These are phyloP conservation scores for Sindora glabra DNA, from an alignment of 306 rosid genomes.

Conservation along the genomic window DNA sequence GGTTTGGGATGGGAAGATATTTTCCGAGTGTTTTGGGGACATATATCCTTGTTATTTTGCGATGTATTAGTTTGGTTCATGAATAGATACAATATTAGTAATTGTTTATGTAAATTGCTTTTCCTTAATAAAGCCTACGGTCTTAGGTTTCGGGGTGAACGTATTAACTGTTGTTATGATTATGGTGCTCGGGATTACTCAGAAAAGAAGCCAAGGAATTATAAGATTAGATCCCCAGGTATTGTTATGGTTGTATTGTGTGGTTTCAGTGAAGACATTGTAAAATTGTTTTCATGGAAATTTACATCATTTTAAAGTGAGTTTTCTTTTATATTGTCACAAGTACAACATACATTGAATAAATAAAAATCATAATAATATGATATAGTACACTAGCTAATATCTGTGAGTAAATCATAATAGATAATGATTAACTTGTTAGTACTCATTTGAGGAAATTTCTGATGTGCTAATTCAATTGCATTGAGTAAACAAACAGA, in stretches of 20 bases:
- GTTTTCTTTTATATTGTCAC: neutral
- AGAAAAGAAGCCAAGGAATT: conserved; percentile 18
- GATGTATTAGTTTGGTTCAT: conserved; percentile 7
- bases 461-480: conserved; percentile 19
- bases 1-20: conserved; percentile 66
- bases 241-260: neutral
- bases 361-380: too few relatives aligned
- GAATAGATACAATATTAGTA: neutral
- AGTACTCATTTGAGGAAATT: neutral
- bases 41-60: conserved; percentile 62
- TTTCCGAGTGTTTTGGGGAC: conserved; percentile 63
- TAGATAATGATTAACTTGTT: neutral
- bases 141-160: conserved; percentile 66
- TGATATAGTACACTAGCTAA: too few relatives aligned
- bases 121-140: conserved; percentile 55
- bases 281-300: too few relatives aligned
- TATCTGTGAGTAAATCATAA: neutral
- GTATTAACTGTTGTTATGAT: conserved; percentile 44
- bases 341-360: neutral
- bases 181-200: conserved; percentile 36
- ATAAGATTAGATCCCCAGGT: conserved; percentile 38
- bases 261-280: neutral
- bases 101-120: conserved; percentile 9
- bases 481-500: conserved; percentile 33
- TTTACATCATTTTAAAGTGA: too few relatives aligned